Percentiles rank a stretch among this genome's conserved stretches.
Conservation (phyloP, 2,329 filamentous ascomycete species). For the Neoarthrinium moseri region DNA sequence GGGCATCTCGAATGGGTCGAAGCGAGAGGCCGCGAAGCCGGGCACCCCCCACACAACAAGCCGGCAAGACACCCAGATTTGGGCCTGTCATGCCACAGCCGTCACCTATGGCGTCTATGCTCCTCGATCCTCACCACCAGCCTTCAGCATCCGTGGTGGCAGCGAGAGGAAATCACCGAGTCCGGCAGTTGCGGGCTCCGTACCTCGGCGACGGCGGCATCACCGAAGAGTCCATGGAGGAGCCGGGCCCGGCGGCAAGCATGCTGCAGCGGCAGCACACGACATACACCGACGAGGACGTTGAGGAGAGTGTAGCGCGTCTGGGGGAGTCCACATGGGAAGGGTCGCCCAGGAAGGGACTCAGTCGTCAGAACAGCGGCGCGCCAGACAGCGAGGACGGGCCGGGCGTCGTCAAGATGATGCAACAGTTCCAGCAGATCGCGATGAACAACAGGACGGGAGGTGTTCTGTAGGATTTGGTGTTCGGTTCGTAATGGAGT, state of each 20-base stretch:
- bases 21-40: constrained; percentile 44
- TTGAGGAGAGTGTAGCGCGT: constrained; percentile 49
- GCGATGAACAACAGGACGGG: constrained; percentile 47
- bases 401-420: constrained; percentile 55
- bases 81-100: constrained; percentile 46
- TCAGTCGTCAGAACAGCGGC: constrained; percentile 53
- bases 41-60: constrained; percentile 32
- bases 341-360: constrained; percentile 49
- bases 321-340: constrained; percentile 62
- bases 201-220: constrained; percentile 49
- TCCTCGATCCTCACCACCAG: constrained; percentile 75
- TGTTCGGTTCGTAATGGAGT: too few relatives aligned
- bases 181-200: constrained; percentile 41
- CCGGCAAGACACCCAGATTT: constrained; percentile 40
- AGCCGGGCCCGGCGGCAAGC: constrained; percentile 36
- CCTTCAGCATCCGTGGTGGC: constrained; percentile 50
- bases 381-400: constrained; percentile 43
- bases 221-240: constrained; percentile 56
- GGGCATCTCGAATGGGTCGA: constrained; percentile 46
- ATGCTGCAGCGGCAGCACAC: constrained; percentile 32
- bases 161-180: constrained; percentile 44
- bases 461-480: too few relatives aligned
- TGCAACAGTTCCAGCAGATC: constrained; percentile 58
- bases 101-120: constrained; percentile 70
- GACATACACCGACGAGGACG: constrained; percentile 57